Evolutionary conservation across 768 basidiomycete species (phyloP).

Genomic region (Hericium alpestre): DNA sequence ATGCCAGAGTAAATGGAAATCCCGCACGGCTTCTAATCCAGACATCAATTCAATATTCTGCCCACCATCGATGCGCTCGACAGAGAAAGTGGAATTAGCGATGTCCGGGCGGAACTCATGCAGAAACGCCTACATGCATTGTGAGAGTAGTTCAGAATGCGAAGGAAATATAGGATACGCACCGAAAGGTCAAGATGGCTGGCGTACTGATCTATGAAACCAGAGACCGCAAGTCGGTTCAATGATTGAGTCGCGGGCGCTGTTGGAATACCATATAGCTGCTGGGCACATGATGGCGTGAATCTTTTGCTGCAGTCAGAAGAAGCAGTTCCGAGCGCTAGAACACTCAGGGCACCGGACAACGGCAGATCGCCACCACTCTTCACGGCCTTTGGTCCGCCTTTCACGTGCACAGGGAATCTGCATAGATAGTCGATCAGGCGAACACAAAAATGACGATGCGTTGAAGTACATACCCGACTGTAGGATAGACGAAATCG

Average conservation of each 20-base stretch:
- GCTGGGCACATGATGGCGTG: slow-evolving; percentile 23
- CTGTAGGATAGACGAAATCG: slow-evolving; percentile 22
- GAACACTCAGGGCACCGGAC: background rate
- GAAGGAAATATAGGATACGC: background rate
- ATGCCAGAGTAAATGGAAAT: background rate
- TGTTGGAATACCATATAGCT: slow-evolving; percentile 25
- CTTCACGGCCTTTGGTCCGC: background rate
- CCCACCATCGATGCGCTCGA: slow-evolving; percentile 7
- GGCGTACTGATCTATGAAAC: slow-evolving; percentile 21
- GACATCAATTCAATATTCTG: slow-evolving; percentile 1
- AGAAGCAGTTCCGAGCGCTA: background rate
- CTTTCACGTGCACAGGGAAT: background rate
- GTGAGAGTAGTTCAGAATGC: too few species aligned
- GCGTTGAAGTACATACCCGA: slow-evolving; percentile 13
- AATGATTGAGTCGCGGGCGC: slow-evolving; percentile 16
- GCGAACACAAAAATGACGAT: background rate
- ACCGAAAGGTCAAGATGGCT: slow-evolving; percentile 20
- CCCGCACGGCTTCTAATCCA: slow-evolving; percentile 1
- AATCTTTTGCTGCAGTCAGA: background rate
- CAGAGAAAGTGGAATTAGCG: slow-evolving; percentile 1
- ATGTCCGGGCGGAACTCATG: slow-evolving; percentile 3
- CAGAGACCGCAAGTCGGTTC: slow-evolving; percentile 22
- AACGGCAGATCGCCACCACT: background rate
- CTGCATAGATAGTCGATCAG: background rate
- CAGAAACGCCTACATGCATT: background rate